Conservation (phyloP, 2,329 filamentous ascomycete species). For the Pseudogymnoascus sp. region DNA sequence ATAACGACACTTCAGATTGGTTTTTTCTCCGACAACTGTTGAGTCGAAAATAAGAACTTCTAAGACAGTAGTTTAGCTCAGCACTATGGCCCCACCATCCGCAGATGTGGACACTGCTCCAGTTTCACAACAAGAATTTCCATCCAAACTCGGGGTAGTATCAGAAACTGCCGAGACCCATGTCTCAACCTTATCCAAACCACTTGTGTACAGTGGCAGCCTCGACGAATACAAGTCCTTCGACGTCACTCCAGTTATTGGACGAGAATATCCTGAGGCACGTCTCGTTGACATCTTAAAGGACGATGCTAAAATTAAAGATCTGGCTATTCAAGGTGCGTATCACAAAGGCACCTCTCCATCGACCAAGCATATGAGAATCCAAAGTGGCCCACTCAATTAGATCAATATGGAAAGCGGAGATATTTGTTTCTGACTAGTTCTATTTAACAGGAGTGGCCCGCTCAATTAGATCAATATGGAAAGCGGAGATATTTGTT, state of each 20-base stretch:
- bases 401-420: background rate
- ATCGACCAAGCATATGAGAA: background rate
- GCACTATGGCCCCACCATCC: constrained; percentile 23
- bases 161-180: constrained; percentile 17
- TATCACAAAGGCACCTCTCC: background rate
- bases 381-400: background rate
- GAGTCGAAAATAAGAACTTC: background rate
- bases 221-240: constrained; percentile 25
- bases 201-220: constrained; percentile 21
- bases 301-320: constrained; percentile 27
- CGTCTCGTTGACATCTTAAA: constrained; percentile 30
- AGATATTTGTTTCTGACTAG: background rate
- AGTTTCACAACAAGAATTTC: background rate
- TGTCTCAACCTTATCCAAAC: constrained; percentile 13
- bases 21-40: background rate
- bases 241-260: constrained; percentile 33
- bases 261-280: constrained; percentile 32
- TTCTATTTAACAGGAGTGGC: constrained; percentile 26
- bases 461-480: background rate
- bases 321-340: constrained; percentile 26
- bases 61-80: background rate
- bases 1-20: background rate
- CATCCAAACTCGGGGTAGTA: constrained; percentile 14
- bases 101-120: constrained; percentile 21
- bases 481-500: background rate